Evolutionary conservation across 1,139 yeast species (phyloP).

Genomic region (Geotrichum restrictum): DNA sequence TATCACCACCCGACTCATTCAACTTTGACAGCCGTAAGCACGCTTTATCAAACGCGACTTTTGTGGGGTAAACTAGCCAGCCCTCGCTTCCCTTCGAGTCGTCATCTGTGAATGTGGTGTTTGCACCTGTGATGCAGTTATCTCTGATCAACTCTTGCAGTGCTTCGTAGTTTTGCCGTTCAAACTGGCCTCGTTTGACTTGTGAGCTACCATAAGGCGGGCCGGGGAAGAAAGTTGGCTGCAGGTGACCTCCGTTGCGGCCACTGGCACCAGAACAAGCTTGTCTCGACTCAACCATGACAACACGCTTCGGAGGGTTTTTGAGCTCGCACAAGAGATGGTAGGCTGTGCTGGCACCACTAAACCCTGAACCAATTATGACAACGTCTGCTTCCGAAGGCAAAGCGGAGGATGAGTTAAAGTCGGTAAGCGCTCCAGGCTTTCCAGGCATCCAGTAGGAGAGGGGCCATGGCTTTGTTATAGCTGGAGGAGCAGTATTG

Average conservation of each 20-base stretch:
- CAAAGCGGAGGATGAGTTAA: slow-evolving; percentile 25
- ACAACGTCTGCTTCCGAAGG: slow-evolving; percentile 38
- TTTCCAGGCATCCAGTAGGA: slow-evolving; percentile 25
- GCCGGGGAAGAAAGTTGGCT: slow-evolving; percentile 38
- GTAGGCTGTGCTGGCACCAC: slow-evolving; percentile 43
- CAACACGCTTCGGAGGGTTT: slow-evolving; percentile 25
- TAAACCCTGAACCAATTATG: slow-evolving; percentile 44
- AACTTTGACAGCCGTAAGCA: slow-evolving; percentile 19
- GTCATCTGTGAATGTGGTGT: slow-evolving; percentile 9
- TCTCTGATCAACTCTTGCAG: slow-evolving; percentile 31
- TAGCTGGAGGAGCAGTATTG: slow-evolving; percentile 12
- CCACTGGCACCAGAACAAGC: slow-evolving; percentile 49
- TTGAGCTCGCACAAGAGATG: slow-evolving; percentile 31
- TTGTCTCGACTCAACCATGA: slow-evolving; percentile 45
- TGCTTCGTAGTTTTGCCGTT: slow-evolving; percentile 27
- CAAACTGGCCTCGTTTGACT: slow-evolving; percentile 32
- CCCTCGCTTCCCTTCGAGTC: slow-evolving; percentile 36
- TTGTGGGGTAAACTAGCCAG: slow-evolving; percentile 32
- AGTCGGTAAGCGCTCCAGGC: slow-evolving; percentile 24
- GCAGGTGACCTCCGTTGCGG: slow-evolving; percentile 49
- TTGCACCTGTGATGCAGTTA: slow-evolving; percentile 33
- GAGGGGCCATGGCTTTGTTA: slow-evolving; percentile 19
- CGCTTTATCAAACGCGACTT: slow-evolving; percentile 25
- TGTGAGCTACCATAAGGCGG: slow-evolving; percentile 25
- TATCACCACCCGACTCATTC: slow-evolving; percentile 22